Percentiles rank a stretch among this genome's conserved stretches.
Conservation (phyloP, 192 early-diverging fungal species). For the Paraglomus brasilianum region DNA sequence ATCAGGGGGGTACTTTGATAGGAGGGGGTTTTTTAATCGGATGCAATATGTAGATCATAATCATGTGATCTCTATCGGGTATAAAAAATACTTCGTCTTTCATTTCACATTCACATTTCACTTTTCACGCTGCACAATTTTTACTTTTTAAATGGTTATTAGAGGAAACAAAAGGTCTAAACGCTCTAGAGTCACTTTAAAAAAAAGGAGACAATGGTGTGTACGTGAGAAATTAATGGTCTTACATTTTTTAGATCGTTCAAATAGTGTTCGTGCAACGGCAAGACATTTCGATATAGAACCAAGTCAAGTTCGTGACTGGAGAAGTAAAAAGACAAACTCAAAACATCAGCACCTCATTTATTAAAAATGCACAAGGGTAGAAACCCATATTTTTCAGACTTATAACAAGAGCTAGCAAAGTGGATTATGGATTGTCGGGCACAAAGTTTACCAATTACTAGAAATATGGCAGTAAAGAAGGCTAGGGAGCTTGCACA, state of each 20-base stretch:
- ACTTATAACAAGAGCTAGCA: not conserved
- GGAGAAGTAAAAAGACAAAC: not conserved
- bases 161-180: no score
- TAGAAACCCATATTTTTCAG: not conserved
- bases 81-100: no score
- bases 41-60: no score
- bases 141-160: no score
- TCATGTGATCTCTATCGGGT: no score
- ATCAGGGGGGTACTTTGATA: no score
- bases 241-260: no score
- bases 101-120: no score
- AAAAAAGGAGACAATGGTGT: not conserved
- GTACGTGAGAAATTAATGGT: conserved; percentile 3
- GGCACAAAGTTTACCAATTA: not conserved
- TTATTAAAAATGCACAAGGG: no score
- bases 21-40: no score
- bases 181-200: no score
- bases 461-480: not conserved
- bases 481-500: not conserved
- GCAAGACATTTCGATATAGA: conserved; percentile 5
- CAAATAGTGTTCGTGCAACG: not conserved
- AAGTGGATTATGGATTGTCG: not conserved
- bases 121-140: no score
- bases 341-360: not conserved
- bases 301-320: not conserved